These are phyloP conservation scores for Zygosaccharomyces lentus DNA, from an alignment of 805 yeast species.

Conservation along the genomic window DNA sequence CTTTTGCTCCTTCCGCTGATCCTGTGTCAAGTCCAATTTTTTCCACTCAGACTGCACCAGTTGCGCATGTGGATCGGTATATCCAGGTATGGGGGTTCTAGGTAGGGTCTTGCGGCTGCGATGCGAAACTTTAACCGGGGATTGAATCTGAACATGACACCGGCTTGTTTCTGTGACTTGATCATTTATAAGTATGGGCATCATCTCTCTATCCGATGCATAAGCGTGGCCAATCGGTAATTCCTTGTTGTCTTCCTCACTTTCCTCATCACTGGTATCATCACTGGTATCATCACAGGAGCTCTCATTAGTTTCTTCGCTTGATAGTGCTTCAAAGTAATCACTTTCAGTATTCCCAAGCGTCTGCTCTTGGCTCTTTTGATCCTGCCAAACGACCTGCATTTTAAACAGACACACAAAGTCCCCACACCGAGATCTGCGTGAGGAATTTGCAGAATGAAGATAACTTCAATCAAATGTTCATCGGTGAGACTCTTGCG, in stretches of 20 bases:
- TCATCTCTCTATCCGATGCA: background rate
- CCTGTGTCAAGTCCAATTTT: background rate
- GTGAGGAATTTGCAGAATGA: background rate
- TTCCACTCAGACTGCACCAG: constrained; percentile 4
- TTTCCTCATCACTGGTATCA: background rate
- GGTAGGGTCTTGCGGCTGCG: constrained; percentile 10
- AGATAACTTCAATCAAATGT: background rate
- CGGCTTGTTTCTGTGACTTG: background rate
- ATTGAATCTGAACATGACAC: constrained; percentile 9
- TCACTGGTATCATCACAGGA: background rate
- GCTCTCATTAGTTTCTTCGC: background rate
- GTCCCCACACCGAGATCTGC: background rate
- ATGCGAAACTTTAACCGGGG: constrained; percentile 8
- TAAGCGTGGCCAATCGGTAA: background rate
- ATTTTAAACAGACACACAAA: background rate
- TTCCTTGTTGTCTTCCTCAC: background rate
- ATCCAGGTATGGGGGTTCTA: constrained; percentile 22
- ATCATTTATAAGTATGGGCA: constrained; percentile 9
- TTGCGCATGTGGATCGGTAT: constrained; percentile 4
- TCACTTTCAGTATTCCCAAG: background rate
- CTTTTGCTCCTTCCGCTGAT: constrained; percentile 6
- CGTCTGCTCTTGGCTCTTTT: background rate
- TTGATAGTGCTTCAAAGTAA: constrained; percentile 2
- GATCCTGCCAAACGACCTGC: background rate
- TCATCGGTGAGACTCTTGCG: background rate